These are phyloP conservation scores for Kwoniella shandongensis DNA, from an alignment of 768 basidiomycete genomes.

Conservation along the genomic window DNA sequence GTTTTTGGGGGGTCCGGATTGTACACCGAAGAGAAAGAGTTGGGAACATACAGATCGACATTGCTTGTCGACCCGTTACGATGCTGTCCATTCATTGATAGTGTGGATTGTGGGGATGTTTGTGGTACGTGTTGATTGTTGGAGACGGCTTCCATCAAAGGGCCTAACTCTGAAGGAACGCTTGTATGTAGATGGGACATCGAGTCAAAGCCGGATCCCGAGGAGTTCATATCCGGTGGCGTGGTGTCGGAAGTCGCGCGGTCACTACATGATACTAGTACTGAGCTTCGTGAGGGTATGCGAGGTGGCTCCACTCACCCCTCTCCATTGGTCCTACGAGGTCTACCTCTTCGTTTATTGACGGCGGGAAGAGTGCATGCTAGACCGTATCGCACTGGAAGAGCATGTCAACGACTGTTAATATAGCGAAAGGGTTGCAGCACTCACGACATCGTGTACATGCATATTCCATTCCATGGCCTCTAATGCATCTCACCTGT, in stretches of 20 bases:
- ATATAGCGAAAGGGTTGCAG: background rate
- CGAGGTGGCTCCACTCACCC: background rate
- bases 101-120: too few relatives aligned
- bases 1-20: too few relatives aligned
- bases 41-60: too few relatives aligned
- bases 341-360: slow-evolving; percentile 19
- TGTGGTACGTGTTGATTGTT: background rate
- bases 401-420: background rate
- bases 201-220: background rate
- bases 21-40: too few relatives aligned
- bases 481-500: slow-evolving; percentile 20
- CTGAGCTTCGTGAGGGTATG: background rate
- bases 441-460: slow-evolving; percentile 19
- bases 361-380: slow-evolving; percentile 19
- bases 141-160: too few relatives aligned
- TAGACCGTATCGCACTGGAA: slow-evolving; percentile 15
- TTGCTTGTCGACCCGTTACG: too few relatives aligned
- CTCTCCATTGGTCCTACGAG: slow-evolving; percentile 4
- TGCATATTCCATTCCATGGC: slow-evolving; percentile 11
- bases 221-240: background rate
- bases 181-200: background rate
- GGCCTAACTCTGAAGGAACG: too few relatives aligned
- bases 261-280: background rate
- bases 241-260: background rate
- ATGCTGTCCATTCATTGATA: too few relatives aligned